Percentiles rank a stretch among this genome's conserved stretches.
Conservation (phyloP, 2,329 filamentous ascomycete species). For the Emmonsia crescens region DNA sequence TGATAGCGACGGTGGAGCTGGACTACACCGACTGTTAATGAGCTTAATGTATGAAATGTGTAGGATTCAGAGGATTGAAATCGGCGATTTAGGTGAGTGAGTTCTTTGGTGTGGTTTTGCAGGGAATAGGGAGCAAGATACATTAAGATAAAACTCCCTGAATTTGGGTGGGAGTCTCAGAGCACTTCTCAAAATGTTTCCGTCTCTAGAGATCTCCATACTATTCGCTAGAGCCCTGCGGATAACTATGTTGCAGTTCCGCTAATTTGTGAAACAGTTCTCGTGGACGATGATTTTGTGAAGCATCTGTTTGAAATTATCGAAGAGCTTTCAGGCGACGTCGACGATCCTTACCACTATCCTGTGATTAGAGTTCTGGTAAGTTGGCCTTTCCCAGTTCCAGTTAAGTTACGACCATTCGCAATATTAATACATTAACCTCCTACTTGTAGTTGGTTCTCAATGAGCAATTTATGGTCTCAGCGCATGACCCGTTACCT, state of each 20-base stretch:
- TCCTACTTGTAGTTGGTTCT: constrained; percentile 58
- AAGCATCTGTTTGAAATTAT: constrained; percentile 76
- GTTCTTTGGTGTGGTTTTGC: neutral
- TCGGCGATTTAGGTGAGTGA: constrained; percentile 62
- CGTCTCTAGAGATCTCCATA: neutral
- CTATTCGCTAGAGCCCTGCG: neutral
- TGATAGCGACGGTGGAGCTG: constrained; percentile 37
- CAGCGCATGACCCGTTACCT: constrained; percentile 44
- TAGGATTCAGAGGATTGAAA: constrained; percentile 69
- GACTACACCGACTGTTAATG: constrained; percentile 68
- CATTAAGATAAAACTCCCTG: neutral
- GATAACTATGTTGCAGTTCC: neutral
- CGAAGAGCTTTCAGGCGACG: constrained; percentile 76
- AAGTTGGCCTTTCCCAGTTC: constrained; percentile 33
- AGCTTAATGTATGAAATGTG: constrained; percentile 96
- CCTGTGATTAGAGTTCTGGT: constrained; percentile 87
- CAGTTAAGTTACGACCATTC: neutral
- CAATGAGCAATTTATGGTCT: constrained; percentile 97
- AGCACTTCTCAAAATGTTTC: neutral
- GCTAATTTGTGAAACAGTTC: constrained; percentile 2
- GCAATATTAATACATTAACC: neutral
- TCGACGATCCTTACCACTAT: constrained; percentile 89
- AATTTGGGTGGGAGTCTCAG: neutral
- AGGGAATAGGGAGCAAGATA: neutral
- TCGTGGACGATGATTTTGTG: constrained; percentile 67